Conservation (phyloP, 192 early-diverging fungal species). For the Geranomyces variabilis region DNA sequence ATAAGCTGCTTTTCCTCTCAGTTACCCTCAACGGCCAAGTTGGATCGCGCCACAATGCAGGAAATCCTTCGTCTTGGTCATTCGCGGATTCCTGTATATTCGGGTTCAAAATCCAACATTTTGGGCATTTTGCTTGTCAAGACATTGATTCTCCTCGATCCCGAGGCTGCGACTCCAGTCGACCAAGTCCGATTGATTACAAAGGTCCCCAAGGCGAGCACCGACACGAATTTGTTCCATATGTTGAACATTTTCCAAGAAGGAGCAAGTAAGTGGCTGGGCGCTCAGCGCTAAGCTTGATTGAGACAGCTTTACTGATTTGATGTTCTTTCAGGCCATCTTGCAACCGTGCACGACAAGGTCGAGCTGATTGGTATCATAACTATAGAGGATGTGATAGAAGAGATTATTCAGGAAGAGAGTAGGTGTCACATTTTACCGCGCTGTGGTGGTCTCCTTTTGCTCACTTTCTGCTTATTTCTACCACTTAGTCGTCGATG, state of each 20-base stretch:
- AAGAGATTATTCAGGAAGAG: slow-evolving; percentile 42
- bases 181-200: slow-evolving; percentile 33
- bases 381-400: slow-evolving; percentile 57
- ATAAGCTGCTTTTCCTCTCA: background rate
- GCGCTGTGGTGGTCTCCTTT: background rate
- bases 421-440: no score
- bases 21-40: background rate
- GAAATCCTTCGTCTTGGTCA: slow-evolving; percentile 51
- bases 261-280: slow-evolving; percentile 28
- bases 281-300: no score
- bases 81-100: slow-evolving; percentile 51
- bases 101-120: slow-evolving; percentile 19
- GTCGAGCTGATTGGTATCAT: slow-evolving; percentile 44
- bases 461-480: background rate
- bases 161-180: slow-evolving; percentile 44
- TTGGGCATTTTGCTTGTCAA: slow-evolving; percentile 49
- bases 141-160: slow-evolving; percentile 45
- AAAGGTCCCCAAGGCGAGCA: slow-evolving; percentile 35
- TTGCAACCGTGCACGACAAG: slow-evolving; percentile 11
- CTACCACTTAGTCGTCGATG: slow-evolving; percentile 44
- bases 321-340: slow-evolving; percentile 3
- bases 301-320: background rate
- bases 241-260: slow-evolving; percentile 55
- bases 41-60: slow-evolving; percentile 7
- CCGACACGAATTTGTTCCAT: slow-evolving; percentile 52